Evolutionary conservation across 2,329 filamentous ascomycete species (phyloP), one percentile per base, ranked within the genome.

Genomic region (Elsinoe ampelina): DNA sequence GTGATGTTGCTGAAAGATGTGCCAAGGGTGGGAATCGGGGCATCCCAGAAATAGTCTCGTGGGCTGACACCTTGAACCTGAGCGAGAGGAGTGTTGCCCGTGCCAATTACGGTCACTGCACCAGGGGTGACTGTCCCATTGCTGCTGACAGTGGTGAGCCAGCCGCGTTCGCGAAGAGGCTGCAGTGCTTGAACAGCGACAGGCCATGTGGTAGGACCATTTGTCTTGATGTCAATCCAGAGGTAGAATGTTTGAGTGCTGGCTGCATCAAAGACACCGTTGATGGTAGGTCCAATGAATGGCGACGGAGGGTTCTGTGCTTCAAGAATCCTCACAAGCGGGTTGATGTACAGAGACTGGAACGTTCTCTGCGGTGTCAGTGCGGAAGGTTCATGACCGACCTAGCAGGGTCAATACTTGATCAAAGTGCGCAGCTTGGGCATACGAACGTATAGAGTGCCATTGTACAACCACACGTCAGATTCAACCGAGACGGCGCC

Each of bases 41-140:
- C 81, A 60, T 86, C 82, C 64, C 75, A 84, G 73, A 85, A 86
- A 60, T 80, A 80, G 65, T 82, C 73, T 22, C 78, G 70, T 12
- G 74, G 63, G 3, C 65, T 61, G 58, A 77, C 65, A 22, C 70
- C 68, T 22, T 74, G 72, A 3, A 84, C 72, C 60, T 75, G 75
- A 58, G 71, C 63, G 3, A 77, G 66, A 0, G 75, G 74, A 0
- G 78, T 80, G 61, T 81, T 80, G 15, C 80, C 80, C 0, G 81
- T 83, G n/a, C 80, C 81, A 22, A 84, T 77, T 20, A 83, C 72
- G n/a, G 81, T 84, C 5, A 84, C 73, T 2, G 80, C 72, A 1
- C 77, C 76, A 1, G 67, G 61, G 13, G 69, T 77, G 22, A 81
- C 65, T 12, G 67, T 70, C 1, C 54, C 58, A 12, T 66, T 71